Conservation (phyloP, 768 basidiomycete species). For the Scleroderma citrinum region DNA sequence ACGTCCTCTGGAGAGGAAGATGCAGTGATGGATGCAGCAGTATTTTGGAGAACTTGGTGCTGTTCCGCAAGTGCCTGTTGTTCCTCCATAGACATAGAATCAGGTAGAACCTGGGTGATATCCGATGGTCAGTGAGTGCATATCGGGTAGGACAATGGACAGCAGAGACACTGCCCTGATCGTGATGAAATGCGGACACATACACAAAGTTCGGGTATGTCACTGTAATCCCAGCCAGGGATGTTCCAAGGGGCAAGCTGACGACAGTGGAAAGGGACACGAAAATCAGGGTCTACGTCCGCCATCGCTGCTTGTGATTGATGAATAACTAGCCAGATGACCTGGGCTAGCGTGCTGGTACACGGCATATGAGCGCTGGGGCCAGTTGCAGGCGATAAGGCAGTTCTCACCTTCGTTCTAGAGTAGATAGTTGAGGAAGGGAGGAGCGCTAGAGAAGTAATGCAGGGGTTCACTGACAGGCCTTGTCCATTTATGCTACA, state of each 20-base stretch:
- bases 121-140: neutral
- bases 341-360: neutral
- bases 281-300: constrained; percentile 17
- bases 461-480: neutral
- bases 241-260: constrained; percentile 25
- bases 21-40: constrained; percentile 4
- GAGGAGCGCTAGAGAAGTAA: neutral
- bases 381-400: neutral
- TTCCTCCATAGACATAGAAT: constrained; percentile 18
- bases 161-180: neutral
- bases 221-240: constrained; percentile 23
- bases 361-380: neutral
- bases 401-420: neutral
- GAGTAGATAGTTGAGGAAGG: neutral
- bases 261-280: constrained; percentile 23
- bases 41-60: constrained; percentile 10
- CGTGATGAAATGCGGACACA: constrained; percentile 9
- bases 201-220: constrained; percentile 22
- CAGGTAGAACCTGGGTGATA: constrained; percentile 16
- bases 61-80: constrained; percentile 15
- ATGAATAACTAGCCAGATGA: neutral
- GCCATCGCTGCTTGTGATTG: constrained; percentile 5
- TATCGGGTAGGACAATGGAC: neutral
- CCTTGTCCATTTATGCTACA: neutral
- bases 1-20: constrained; percentile 6